Base-by-base conservation (phyloP, 2,329 filamentous ascomycete genomes). In the Zalaria sp. region DNA sequence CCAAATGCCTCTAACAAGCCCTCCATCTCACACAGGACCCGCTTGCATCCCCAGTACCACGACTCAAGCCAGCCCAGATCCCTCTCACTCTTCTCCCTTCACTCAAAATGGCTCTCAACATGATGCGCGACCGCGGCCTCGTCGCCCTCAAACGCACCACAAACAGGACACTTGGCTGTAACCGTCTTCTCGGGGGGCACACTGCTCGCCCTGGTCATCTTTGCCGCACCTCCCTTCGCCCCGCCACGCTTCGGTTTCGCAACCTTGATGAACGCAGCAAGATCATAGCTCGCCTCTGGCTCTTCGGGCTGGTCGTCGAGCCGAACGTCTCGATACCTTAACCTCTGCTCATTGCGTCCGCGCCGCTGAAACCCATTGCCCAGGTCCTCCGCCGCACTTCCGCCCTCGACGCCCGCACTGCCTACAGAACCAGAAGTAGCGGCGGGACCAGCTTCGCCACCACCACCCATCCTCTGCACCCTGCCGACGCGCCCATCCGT, bases 401-500 rank as follows among this genome's bases (percentile, higher is more conserved):
- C 41, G 47, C 43, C 46, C 43, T 36, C 27, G 27, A 29, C 11
- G 28, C 27, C 29, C 29, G 29, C 29, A n/a, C 7, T 32, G 29
- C 7, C 29, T 7, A 7, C 29, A n/a, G 7, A 7, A 34, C 49
- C 56, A 52, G 45, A 51, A 51, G 10, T 43, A 37, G 35, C 36
- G 38, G 2, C 26, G 37, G 34, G 6, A 28, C 37, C 11, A 37
- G 11, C 18, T n/a, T 28, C 6, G 36, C 34, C 41, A 46, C 40
- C 38, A 40, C 44, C 28, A 43, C 60, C 65, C 58, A 84, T 69
- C 36, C 69, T 65, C 59, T 88, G 83, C 27, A 89, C 83, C 10
- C 83, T 66, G 2, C 83, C 83, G 3, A 89, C 74, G 26, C 80
- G 69, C 1, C 83, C 83, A 56, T 83, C 81, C 1, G 65, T 62